Evolutionary conservation across 148 eudicot genomes (phyloP), one percentile per base, ranked within the genome.

Genomic region (Rheum nobile): DNA sequence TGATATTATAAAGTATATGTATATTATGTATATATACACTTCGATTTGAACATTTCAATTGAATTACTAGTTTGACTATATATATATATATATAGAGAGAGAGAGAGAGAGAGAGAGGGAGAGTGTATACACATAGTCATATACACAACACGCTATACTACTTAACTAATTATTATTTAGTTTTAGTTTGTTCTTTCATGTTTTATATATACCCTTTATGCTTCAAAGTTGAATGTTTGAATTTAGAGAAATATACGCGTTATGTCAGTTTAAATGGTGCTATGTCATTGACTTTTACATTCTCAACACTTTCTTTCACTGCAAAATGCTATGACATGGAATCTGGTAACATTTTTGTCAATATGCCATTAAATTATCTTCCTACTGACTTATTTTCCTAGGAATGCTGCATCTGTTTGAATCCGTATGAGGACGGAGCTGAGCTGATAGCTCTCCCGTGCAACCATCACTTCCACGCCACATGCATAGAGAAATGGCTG

Each of bases 381-480:
- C 35, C 67, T 59, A 35, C 4, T 29, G 9, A 26, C 35, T 59
- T 32, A 31, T 17, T 34, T 65, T 7, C 21, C 37, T 32, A 94
- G 98, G 98, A 94, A 70, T 94, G 98, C 73, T 94, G 98, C 67
- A 94, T 94, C 76, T 93, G 98, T 82, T 91, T 93, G 26, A 80
- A 85, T 71, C 65, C 86, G 21, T 93, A 93, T 37, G 97, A 93
- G 61, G 95, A 93, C 77, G 97, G 91, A 72, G 80, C 78, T 7
- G 95, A 89, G 80, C 89, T 93, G 74, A 88, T 86, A 67, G 85
- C 92, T 47, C 90, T 93, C 38, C 98, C 95, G 6, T 93, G 98
- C 81, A 91, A 83, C 84, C 98, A 93, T 80, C 88, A 91, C 78
- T 93, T 93, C 76, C 94, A 93, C 29, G 80, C 88, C 34, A 48